A percentile compares a stretch with the other conserved stretches of the same genome.
Conservation (phyloP, 768 basidiomycete genomes). For the Xerocomus potaroensis region DNA sequence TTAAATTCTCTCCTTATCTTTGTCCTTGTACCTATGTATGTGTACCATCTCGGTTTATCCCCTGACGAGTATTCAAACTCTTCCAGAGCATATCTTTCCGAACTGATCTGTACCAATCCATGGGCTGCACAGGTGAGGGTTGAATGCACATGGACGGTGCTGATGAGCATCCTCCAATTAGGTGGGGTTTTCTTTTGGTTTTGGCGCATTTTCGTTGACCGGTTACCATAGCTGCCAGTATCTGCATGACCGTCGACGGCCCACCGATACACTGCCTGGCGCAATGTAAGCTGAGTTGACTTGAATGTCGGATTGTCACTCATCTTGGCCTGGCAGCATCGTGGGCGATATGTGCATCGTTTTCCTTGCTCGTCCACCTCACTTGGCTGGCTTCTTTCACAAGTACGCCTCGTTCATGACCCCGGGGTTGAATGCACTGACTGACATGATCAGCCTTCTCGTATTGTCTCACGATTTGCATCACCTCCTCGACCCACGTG, state of each 20-base stretch:
- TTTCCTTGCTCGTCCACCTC: conserved; percentile 42
- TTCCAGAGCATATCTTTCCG: conserved; percentile 32
- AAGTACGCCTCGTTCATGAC: conserved; percentile 33
- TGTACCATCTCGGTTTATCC: neutral
- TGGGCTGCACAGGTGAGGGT: conserved; percentile 42
- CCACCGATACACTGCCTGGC: conserved; percentile 35
- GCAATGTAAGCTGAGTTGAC: conserved; percentile 29
- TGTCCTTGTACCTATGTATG: conserved; percentile 31
- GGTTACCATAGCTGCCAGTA: conserved; percentile 40
- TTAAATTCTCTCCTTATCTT: conserved; percentile 40
- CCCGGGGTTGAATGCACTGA: neutral
- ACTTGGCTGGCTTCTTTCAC: conserved; percentile 47
- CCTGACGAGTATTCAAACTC: neutral
- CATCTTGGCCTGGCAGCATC: conserved; percentile 25
- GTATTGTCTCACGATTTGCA: conserved; percentile 54
- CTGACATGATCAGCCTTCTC: conserved; percentile 36
- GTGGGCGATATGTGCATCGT: conserved; percentile 45
- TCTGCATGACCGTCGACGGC: conserved; percentile 43
- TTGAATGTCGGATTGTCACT: conserved; percentile 1
- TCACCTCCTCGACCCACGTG: conserved; percentile 44
- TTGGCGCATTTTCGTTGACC: neutral
- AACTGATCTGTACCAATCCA: conserved; percentile 33
- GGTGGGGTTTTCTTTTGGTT: conserved; percentile 33
- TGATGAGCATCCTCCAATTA: conserved; percentile 47
- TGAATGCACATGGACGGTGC: conserved; percentile 55